Evolutionary conservation across 1,139 yeast genomes (phyloP).

Genomic region (Lodderomyces elongisporus): DNA sequence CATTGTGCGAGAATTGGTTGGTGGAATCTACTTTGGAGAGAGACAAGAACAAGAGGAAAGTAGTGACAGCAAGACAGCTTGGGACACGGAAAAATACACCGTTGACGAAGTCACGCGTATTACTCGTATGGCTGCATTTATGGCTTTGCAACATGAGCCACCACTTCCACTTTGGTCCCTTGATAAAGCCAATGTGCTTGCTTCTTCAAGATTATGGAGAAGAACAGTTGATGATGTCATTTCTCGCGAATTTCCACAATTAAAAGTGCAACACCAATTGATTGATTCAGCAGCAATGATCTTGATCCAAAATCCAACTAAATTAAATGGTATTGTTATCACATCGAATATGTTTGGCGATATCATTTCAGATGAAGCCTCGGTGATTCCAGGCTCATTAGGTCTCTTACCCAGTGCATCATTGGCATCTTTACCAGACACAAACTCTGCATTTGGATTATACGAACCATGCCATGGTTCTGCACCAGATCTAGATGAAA

Average conservation of each 20-base stretch:
- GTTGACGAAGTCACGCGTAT: slow-evolving; percentile 90
- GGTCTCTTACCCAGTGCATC: slow-evolving; percentile 97
- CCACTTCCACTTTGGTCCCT: slow-evolving; percentile 94
- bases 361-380: slow-evolving; percentile 94
- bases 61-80: slow-evolving; percentile 59
- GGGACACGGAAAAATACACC: slow-evolving; percentile 90
- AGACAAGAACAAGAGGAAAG: slow-evolving; percentile 86
- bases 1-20: slow-evolving; percentile 94
- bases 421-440: slow-evolving; percentile 89
- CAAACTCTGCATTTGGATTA: slow-evolving; percentile 88
- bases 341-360: slow-evolving; percentile 98
- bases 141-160: slow-evolving; percentile 89
- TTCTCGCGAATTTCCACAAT: slow-evolving; percentile 80
- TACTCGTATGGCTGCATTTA: slow-evolving; percentile 96
- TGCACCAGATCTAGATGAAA: slow-evolving; percentile 86
- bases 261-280: slow-evolving; percentile 83
- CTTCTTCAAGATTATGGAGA: slow-evolving; percentile 95
- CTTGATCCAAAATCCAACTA: slow-evolving; percentile 82
- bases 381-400: slow-evolving; percentile 94
- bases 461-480: slow-evolving; percentile 99
- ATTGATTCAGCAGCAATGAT: slow-evolving; percentile 99
- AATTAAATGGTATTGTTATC: slow-evolving; percentile 83
- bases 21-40: slow-evolving; percentile 96
- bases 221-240: slow-evolving; percentile 84
- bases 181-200: slow-evolving; percentile 96